A percentile compares a stretch with the other conserved stretches of the same genome.
Conservation (phyloP, 2,329 filamentous ascomycete genomes). For the Ceratocystis albifundus region DNA sequence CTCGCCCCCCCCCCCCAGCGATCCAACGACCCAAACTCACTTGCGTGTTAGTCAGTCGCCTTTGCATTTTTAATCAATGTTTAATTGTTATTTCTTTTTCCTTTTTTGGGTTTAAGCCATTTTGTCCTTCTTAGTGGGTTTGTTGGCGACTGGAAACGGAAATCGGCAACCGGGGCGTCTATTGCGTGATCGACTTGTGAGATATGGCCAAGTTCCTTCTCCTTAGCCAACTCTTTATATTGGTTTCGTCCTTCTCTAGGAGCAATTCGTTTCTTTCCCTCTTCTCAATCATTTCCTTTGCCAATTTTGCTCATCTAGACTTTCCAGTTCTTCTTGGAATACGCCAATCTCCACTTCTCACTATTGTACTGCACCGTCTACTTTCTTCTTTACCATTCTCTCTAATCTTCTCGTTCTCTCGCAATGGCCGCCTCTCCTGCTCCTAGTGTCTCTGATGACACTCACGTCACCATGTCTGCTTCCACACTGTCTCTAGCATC, state of each 20-base stretch:
- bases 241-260: neutral
- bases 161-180: conserved; percentile 6
- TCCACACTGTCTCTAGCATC: conserved; percentile 22
- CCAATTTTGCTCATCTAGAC: neutral
- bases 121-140: neutral
- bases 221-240: neutral
- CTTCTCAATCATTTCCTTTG: conserved; percentile 10
- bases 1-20: too few relatives aligned
- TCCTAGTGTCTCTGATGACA: conserved; percentile 18
- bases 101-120: neutral
- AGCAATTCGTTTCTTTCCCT: conserved; percentile 13
- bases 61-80: neutral
- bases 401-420: neutral
- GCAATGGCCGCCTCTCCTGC: conserved; percentile 20
- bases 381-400: neutral
- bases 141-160: neutral
- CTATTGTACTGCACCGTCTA: conserved; percentile 13
- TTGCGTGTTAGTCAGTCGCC: neutral
- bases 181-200: conserved; percentile 14
- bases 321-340: neutral
- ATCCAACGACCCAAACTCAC: neutral
- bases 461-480: conserved; percentile 19
- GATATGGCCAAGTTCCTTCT: conserved; percentile 6
- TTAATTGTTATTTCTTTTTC: neutral
- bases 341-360: neutral